Base-by-base conservation (phyloP, 495 filamentous ascomycete genomes). In the Lepraria neglecta region DNA sequence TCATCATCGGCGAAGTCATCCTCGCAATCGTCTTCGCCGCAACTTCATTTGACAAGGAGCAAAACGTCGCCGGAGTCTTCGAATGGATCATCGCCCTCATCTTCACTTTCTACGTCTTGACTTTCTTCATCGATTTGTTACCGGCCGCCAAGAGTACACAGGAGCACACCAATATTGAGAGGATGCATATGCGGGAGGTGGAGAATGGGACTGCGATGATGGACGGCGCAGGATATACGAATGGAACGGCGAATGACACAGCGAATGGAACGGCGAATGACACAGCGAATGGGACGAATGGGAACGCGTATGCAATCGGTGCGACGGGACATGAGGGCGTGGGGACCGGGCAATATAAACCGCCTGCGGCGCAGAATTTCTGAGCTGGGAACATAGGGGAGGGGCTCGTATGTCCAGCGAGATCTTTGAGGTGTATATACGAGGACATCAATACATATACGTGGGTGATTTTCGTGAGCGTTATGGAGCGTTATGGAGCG, bases 41-140 rank as follows among this genome's bases (percentile, higher is more conserved):
- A 4, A 73, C 73, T 64, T 75, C 69, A 31, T 73, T 73, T 44
- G 69, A 58, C n/a, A 24, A 54, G 1, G 62, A 74, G 56, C 76
- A 79, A 62, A 82, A 88, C 70, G 62, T 74, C 2, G 83, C 77
- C 17, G 85, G 85, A 0, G 75, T 87, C 17, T 69, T 89, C 35
- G 63, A 82, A 27, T 69, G 67, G 67, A 74, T 86, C 56, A 87
- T 98, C 63, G 86, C 91, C 27, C 85, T 97, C 66, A 77, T 97
- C 63, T 98, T 96, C 75, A 91, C 87, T 11, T 87, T 90, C 67
- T 97, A 95, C 72, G 77, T 96, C 46, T 80, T 95, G 52, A 91
- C 88, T 44, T 97, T 96, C 76, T 82, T 88, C 58, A 76, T 97
- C 68, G 94, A 98, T 70, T 78, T 98, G 43, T 76, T 90, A 56